Evolutionary conservation across 2,329 filamentous ascomycete species (phyloP).

Genomic region (Fusarium buxicola): DNA sequence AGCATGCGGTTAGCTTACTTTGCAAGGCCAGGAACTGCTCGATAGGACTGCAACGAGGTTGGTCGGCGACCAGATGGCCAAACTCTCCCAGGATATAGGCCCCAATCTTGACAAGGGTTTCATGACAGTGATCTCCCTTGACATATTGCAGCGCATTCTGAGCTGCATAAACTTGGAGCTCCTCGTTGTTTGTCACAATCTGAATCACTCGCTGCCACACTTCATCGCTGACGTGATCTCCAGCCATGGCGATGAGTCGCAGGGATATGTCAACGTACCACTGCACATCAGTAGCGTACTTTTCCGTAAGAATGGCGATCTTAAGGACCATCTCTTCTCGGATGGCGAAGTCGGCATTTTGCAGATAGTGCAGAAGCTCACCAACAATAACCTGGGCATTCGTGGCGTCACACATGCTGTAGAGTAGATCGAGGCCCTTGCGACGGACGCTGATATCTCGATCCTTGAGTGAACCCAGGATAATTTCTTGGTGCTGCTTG

Average conservation of each 20-base stretch:
- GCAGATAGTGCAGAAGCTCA: constrained; percentile 92
- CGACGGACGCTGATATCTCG: constrained; percentile 96
- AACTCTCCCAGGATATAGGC: constrained; percentile 97
- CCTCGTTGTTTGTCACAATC: constrained; percentile 99
- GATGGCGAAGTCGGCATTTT: constrained; percentile 97
- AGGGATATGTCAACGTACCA: constrained; percentile 99
- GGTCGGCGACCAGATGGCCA: constrained; percentile 94
- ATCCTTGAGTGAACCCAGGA: constrained; percentile 92
- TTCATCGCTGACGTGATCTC: constrained; percentile 98
- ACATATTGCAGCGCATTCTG: constrained; percentile 93
- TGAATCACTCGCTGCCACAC: constrained; percentile 99
- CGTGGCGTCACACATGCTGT: constrained; percentile 99
- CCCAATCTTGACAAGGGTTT: constrained; percentile 97
- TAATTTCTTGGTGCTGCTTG: constrained; percentile 97
- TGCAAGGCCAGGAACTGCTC: constrained; percentile 96
- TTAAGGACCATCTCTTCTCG: constrained; percentile 99
- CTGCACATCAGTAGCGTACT: constrained; percentile 97
- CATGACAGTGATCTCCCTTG: constrained; percentile 93
- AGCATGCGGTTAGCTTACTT: constrained; percentile 88
- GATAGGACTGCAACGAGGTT: constrained; percentile 91
- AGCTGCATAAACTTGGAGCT: constrained; percentile 95
- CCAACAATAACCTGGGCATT: constrained; percentile 94
- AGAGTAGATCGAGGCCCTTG: constrained; percentile 94
- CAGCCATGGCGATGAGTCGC: constrained; percentile 93
- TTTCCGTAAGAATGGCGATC: constrained; percentile 97